Evolutionary conservation across 306 rosid genomes (phyloP).

Genomic region (Medicago lupulina): DNA sequence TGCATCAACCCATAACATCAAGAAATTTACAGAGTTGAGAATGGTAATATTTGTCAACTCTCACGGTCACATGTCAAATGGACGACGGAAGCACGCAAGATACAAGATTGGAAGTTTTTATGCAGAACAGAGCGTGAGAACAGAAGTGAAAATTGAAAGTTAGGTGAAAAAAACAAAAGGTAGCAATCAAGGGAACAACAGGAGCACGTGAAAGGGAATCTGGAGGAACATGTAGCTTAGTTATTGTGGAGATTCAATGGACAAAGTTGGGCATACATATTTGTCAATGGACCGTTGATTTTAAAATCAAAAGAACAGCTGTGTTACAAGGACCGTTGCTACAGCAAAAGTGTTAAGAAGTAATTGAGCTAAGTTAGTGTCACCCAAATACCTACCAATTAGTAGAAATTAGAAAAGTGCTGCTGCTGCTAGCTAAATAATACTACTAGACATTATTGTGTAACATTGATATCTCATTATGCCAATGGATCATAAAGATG

Average conservation of each 20-base stretch:
- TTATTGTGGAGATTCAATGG: constrained; percentile 5
- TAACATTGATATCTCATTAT: too few relatives aligned
- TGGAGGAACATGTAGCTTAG: constrained; percentile 17
- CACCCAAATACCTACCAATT: background rate
- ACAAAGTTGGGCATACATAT: constrained; percentile 31
- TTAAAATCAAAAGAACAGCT: constrained; percentile 25
- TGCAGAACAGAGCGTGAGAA: background rate
- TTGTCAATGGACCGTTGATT: constrained; percentile 19
- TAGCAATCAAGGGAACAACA: constrained; percentile 29
- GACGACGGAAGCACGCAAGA: constrained; percentile 26
- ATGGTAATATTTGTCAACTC: too few relatives aligned
- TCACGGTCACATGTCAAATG: background rate
- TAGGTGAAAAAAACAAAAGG: background rate
- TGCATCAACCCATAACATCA: too few relatives aligned
- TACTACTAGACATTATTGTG: too few relatives aligned
- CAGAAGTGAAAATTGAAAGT: constrained; percentile 2
- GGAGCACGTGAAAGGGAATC: constrained; percentile 46
- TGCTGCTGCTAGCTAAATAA: too few relatives aligned
- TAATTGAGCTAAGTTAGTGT: constrained; percentile 1
- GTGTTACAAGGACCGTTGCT: constrained; percentile 14
- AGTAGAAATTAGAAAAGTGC: background rate
- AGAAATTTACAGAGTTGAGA: too few relatives aligned
- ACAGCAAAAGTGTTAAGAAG: background rate
- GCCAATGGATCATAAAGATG: too few relatives aligned
- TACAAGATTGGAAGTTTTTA: constrained; percentile 7